phyloP scores from a whole-genome alignment of 495 filamentous ascomycete species.

The Chlorociboria aeruginascens region DNA sequence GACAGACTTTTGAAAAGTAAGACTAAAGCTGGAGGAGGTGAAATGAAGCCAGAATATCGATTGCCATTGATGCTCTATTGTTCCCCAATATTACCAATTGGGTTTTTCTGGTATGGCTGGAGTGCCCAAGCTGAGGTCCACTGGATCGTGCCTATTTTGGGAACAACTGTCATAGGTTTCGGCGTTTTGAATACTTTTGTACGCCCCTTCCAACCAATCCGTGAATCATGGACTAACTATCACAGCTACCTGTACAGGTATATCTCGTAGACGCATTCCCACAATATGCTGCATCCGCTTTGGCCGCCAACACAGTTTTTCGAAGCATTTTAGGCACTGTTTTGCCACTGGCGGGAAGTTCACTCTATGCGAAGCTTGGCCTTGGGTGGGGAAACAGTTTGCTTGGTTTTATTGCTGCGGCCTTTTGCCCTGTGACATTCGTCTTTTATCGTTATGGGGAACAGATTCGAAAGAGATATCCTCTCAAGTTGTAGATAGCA shows the following conservation, averaged over 20 bases:
- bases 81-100: constrained; percentile 23
- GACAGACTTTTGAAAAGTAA: not conserved
- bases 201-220: constrained; percentile 35
- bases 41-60: not conserved
- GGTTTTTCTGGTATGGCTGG: constrained; percentile 60
- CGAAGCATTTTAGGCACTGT: constrained; percentile 47
- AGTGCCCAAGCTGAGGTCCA: constrained; percentile 36
- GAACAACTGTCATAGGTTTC: not conserved
- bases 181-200: constrained; percentile 52
- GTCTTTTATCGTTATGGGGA: no score
- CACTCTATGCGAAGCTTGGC: constrained; percentile 45
- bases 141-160: constrained; percentile 47
- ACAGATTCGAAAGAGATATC: no score
- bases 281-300: constrained; percentile 58
- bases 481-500: no score
- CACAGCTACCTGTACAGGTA: constrained; percentile 19
- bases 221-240: no score
- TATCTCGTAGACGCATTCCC: constrained; percentile 67
- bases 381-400: constrained; percentile 47
- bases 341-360: constrained; percentile 47
- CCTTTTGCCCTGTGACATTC: constrained; percentile 37
- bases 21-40: not conserved
- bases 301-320: constrained; percentile 56
- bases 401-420: constrained; percentile 49
- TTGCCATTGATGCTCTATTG: not conserved